A percentile compares a stretch with the other conserved stretches of the same genome.
Evolutionary conservation across 2,329 filamentous ascomycete species (phyloP).

Genomic region (Phialophora tarda): DNA sequence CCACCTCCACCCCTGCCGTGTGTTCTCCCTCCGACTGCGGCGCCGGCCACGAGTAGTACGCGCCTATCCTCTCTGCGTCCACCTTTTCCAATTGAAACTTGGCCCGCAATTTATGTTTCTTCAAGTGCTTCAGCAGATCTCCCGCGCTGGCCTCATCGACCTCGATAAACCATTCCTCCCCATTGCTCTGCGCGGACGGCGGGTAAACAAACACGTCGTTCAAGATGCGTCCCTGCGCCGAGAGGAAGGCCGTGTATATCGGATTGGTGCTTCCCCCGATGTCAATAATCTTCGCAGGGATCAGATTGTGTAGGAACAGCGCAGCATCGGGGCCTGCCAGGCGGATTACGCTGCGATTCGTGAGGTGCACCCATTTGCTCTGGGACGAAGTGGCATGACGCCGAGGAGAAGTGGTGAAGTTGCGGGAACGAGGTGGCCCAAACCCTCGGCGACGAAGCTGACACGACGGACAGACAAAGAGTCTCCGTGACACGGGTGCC

Average conservation of each 20-base stretch:
- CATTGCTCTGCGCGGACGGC: slow-evolving; percentile 44
- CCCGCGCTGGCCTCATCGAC: slow-evolving; percentile 73
- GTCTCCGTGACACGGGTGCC: neutral
- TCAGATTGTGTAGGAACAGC: slow-evolving; percentile 85
- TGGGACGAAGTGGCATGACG: slow-evolving; percentile 4
- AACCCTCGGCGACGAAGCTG: slow-evolving; percentile 1
- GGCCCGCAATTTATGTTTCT: slow-evolving; percentile 82
- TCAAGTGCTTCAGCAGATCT: slow-evolving; percentile 72
- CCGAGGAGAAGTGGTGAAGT: slow-evolving; percentile 25
- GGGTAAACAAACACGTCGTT: slow-evolving; percentile 92
- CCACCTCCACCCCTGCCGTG: slow-evolving; percentile 10
- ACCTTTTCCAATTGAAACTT: slow-evolving; percentile 74
- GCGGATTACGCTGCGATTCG: slow-evolving; percentile 78
- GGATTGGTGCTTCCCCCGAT: slow-evolving; percentile 43
- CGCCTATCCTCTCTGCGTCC: slow-evolving; percentile 62
- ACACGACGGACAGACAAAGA: slow-evolving; percentile 27
- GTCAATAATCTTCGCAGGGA: slow-evolving; percentile 69
- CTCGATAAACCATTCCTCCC: slow-evolving; percentile 74
- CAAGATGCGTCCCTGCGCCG: slow-evolving; percentile 80
- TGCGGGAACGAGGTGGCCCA: slow-evolving; percentile 13
- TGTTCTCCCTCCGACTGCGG: neutral
- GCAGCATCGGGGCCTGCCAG: slow-evolving; percentile 79
- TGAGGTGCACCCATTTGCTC: slow-evolving; percentile 53
- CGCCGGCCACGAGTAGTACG: slow-evolving; percentile 38
- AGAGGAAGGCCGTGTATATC: slow-evolving; percentile 84